Conservation (phyloP, 352 stramenopile genomes). For the Globisporangium yorkense region DNA sequence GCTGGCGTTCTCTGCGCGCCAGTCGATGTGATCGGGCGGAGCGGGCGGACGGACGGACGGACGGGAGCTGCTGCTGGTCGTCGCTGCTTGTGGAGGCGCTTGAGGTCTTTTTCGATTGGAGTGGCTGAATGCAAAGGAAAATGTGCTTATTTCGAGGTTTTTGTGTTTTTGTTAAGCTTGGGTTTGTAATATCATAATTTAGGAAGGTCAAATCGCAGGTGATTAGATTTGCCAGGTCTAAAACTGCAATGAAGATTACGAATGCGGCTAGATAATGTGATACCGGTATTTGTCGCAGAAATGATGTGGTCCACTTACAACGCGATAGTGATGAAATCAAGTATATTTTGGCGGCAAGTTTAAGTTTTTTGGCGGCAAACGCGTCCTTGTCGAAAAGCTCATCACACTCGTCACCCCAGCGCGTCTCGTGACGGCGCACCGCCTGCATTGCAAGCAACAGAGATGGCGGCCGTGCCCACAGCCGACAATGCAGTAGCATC, state of each 20-base stretch:
- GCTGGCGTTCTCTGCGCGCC: neutral
- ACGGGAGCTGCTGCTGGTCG: neutral
- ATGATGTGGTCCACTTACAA: neutral
- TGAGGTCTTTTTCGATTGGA: conserved; percentile 1
- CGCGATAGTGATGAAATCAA: neutral
- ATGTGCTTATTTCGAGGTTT: neutral
- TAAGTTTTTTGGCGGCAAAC: neutral
- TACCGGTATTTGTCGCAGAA: neutral
- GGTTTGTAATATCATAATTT: too few species aligned
- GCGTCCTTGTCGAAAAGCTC: neutral
- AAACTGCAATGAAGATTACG: neutral
- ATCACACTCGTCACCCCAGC: neutral
- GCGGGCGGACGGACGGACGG: neutral
- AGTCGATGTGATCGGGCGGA: neutral
- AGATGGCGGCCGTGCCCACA: conserved; percentile 1
- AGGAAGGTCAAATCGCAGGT: too few species aligned
- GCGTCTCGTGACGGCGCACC: neutral
- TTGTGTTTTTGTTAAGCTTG: neutral
- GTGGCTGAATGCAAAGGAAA: neutral
- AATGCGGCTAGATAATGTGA: neutral
- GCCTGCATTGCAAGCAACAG: too few species aligned
- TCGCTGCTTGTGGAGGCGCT: neutral
- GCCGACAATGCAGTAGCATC: neutral
- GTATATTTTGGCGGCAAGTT: neutral
- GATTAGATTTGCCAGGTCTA: neutral